Conservation (phyloP, 495 filamentous ascomycete species). For the Jackrogersella minutella region DNA sequence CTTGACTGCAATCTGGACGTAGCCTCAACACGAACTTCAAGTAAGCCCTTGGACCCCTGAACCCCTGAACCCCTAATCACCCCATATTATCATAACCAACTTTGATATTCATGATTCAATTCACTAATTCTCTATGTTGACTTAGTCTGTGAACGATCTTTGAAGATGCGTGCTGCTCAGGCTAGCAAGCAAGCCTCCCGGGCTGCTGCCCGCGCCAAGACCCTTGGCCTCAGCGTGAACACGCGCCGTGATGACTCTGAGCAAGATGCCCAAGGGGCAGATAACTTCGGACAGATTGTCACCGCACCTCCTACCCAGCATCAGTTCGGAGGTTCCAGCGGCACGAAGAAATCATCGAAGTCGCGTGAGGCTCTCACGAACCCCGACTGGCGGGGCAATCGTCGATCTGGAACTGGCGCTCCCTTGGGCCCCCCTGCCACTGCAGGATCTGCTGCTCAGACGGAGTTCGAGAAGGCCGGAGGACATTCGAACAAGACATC, state of each 20-base stretch:
- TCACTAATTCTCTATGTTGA: not conserved
- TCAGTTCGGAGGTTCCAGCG: not conserved
- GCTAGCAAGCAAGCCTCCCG: no score
- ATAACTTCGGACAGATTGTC: not conserved
- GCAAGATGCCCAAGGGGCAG: not conserved
- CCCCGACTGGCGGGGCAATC: conserved; percentile 27
- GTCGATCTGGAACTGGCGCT: not conserved
- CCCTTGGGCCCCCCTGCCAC: not conserved
- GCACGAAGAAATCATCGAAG: not conserved
- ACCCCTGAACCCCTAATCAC: not conserved
- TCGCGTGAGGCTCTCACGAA: conserved; percentile 20
- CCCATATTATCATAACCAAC: not conserved
- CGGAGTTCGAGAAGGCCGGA: conserved; percentile 6
- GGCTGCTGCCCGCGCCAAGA: conserved; percentile 6
- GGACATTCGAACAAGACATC: not conserved
- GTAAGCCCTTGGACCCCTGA: not conserved
- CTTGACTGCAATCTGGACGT: not conserved
- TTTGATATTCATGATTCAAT: not conserved
- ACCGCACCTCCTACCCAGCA: conserved; percentile 8
- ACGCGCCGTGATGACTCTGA: not conserved
- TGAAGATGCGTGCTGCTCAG: conserved; percentile 22
- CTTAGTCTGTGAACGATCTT: not conserved
- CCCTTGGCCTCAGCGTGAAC: conserved; percentile 3
- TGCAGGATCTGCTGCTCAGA: conserved; percentile 6
- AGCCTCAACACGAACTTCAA: not conserved